A percentile compares a stretch with the other conserved stretches of the same genome.
These are phyloP conservation scores for Penicillium occitanis DNA, from an alignment of 2,329 filamentous ascomycete genomes.

Conservation along the genomic window DNA sequence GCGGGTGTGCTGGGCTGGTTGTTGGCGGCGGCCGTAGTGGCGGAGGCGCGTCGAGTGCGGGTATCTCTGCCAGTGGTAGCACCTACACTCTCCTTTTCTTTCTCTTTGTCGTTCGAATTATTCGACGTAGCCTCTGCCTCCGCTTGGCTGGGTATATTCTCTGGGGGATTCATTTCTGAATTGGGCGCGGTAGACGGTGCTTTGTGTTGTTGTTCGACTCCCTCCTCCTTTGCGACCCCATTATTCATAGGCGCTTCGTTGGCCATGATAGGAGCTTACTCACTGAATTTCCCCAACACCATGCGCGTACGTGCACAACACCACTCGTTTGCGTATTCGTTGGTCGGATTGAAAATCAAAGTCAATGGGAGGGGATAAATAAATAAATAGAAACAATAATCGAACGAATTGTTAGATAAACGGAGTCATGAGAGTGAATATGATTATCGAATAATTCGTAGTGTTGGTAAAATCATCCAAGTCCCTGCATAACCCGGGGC, in stretches of 20 bases:
- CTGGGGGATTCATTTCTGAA: conserved; percentile 15
- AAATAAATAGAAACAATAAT: not conserved
- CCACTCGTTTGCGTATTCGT: not conserved
- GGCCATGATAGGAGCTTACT: conserved; percentile 28
- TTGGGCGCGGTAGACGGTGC: not conserved
- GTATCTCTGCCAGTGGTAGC: conserved; percentile 26
- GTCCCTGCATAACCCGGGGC: not conserved
- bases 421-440: not conserved
- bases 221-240: conserved; percentile 31
- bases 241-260: conserved; percentile 31
- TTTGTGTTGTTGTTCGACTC: conserved; percentile 18
- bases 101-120: conserved; percentile 7
- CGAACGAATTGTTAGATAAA: not conserved
- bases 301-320: not conserved
- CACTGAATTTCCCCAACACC: conserved; percentile 11
- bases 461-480: not conserved
- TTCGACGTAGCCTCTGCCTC: not conserved
- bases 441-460: not conserved
- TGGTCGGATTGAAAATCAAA: not conserved
- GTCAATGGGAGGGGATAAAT: not conserved
- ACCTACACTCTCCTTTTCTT: conserved; percentile 15
- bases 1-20: conserved; percentile 25
- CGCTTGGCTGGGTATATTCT: not conserved
- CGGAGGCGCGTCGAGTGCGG: conserved; percentile 35
- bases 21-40: conserved; percentile 25